Evolutionary conservation across 345 rosid species (phyloP).

Genomic region (Corymbia maculata): DNA sequence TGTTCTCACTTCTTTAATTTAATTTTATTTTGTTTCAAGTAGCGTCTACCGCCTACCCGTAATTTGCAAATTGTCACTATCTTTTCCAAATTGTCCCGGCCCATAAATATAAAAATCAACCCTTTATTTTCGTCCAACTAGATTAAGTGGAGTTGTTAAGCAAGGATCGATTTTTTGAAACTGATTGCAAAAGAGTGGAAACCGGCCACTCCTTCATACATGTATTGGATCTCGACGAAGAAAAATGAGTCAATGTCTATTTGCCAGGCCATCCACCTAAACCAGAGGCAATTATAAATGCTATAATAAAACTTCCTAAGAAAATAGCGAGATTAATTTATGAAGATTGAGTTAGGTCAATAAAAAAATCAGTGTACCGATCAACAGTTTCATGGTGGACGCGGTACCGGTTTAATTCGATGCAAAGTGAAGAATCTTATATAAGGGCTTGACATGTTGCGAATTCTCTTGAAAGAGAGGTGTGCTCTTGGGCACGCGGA

Average conservation of each 20-base stretch:
- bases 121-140: not conserved
- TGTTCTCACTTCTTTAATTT: not conserved
- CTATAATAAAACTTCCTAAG: not conserved
- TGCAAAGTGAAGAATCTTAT: not conserved
- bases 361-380: no score
- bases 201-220: not conserved
- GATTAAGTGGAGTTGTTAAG: not conserved
- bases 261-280: not conserved
- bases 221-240: not conserved
- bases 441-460: not conserved
- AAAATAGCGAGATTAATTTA: not conserved
- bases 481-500: not conserved
- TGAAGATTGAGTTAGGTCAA: not conserved
- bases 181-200: not conserved
- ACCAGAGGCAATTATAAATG: not conserved
- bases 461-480: not conserved
- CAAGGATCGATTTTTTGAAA: not conserved
- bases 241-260: not conserved
- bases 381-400: not conserved
- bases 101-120: not conserved
- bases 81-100: not conserved
- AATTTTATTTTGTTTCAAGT: not conserved
- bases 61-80: not conserved
- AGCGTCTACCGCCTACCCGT: not conserved
- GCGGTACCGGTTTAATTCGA: rapidly evolving